phyloP scores from a whole-genome alignment of 768 basidiomycete species.

The Kwoniella bestiolae region DNA sequence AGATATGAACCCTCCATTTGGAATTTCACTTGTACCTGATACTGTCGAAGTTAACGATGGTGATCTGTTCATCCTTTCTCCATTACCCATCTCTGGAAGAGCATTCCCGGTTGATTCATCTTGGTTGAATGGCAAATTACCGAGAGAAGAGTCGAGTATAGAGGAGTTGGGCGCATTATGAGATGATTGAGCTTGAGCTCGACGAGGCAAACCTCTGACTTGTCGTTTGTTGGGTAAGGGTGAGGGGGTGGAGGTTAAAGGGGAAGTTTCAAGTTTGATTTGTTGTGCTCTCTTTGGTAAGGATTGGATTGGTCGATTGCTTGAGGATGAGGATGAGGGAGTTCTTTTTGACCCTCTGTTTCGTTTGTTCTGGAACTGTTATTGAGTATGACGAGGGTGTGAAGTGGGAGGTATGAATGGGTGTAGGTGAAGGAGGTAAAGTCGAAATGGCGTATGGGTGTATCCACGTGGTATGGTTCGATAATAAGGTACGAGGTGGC shows the following conservation, averaged over 20 bases:
- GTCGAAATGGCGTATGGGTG: background rate
- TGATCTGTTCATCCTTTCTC: constrained; percentile 4
- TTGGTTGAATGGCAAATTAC: background rate
- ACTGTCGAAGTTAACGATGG: background rate
- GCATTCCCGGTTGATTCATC: background rate
- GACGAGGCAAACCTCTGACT: constrained; percentile 4
- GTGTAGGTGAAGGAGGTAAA: background rate
- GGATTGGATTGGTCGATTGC: constrained; percentile 18
- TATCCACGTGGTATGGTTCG: background rate
- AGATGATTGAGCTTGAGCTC: constrained; percentile 10
- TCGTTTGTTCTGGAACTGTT: constrained; percentile 48
- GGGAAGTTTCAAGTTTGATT: constrained; percentile 6
- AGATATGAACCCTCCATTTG: constrained; percentile 25
- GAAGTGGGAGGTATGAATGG: background rate
- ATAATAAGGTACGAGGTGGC: background rate
- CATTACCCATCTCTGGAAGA: background rate
- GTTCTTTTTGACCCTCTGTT: constrained; percentile 25
- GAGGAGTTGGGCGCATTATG: constrained; percentile 7
- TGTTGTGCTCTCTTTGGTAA: constrained; percentile 28
- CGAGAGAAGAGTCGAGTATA: background rate
- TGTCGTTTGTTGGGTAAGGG: background rate
- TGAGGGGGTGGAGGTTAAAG: background rate
- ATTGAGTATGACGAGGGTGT: background rate
- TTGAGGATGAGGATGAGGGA: background rate
- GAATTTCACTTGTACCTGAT: constrained; percentile 5